A percentile compares a stretch with the other conserved stretches of the same genome.
These are phyloP conservation scores for Fusarium buxicola DNA, from an alignment of 2,329 filamentous ascomycete genomes.

Conservation along the genomic window DNA sequence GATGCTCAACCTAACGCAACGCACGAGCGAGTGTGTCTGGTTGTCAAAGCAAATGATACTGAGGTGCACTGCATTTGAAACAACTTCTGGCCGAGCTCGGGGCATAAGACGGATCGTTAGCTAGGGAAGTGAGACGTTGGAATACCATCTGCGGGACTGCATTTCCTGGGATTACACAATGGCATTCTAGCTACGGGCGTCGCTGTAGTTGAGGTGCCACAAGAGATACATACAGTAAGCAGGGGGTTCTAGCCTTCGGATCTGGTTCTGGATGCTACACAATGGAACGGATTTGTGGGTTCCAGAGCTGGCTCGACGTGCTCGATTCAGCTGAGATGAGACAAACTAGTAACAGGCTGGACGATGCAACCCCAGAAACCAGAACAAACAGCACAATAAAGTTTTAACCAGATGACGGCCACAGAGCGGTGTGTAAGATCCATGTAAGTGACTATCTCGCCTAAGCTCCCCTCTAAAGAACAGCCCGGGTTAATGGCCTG, in stretches of 20 bases:
- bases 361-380: conserved; percentile 12
- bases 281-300: not conserved
- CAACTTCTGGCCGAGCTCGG: conserved; percentile 23
- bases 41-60: not conserved
- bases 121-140: conserved; percentile 27
- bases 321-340: conserved; percentile 4
- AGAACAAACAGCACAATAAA: conserved; percentile 20
- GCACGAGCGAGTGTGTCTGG: not conserved
- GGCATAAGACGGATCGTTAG: not conserved
- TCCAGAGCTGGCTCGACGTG: conserved; percentile 7
- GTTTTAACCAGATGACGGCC: conserved; percentile 9
- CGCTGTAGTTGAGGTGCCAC: conserved; percentile 20
- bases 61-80: not conserved
- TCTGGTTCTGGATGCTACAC: not conserved
- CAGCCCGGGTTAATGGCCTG: not conserved
- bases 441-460: conserved; percentile 3
- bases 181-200: conserved; percentile 7
- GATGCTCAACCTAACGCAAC: too few relatives aligned
- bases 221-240: conserved; percentile 1
- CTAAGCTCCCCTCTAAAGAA: not conserved
- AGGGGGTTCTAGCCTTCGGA: not conserved
- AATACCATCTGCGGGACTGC: conserved; percentile 21
- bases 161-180: conserved; percentile 14
- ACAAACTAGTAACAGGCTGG: not conserved
- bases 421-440: conserved; percentile 28